Percentiles rank a stretch among this genome's conserved stretches.
Evolutionary conservation across 2,329 filamentous ascomycete genomes (phyloP).

Genomic region (Diaporthe humulicola): DNA sequence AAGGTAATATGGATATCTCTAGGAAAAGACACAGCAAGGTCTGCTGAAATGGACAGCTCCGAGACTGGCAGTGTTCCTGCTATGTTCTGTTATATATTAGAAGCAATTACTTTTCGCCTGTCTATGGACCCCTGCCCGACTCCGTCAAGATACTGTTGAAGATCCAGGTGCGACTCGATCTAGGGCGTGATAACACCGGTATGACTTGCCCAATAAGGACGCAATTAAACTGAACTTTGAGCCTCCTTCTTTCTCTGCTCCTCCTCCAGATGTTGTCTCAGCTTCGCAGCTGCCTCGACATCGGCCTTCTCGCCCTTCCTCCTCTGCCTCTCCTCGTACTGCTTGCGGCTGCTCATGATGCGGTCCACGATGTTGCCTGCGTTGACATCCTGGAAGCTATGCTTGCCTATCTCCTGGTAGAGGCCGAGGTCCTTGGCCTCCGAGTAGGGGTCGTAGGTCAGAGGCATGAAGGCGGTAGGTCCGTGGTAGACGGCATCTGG

Average conservation of each 20-base stretch:
- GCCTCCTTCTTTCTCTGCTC: constrained; percentile 66
- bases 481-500: constrained; percentile 93
- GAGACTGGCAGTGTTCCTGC: background rate
- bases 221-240: constrained; percentile 30
- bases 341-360: constrained; percentile 86
- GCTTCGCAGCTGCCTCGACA: constrained; percentile 75
- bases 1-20: background rate
- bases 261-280: constrained; percentile 73
- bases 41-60: background rate
- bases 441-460: constrained; percentile 84
- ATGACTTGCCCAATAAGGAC: too few species aligned
- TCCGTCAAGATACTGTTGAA: constrained; percentile 5
- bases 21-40: background rate
- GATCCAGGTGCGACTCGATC: background rate
- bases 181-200: background rate
- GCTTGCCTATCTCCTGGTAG: constrained; percentile 81
- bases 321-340: constrained; percentile 92
- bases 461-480: constrained; percentile 90
- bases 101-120: background rate
- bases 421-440: constrained; percentile 86
- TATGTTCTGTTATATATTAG: background rate
- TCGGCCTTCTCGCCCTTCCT: constrained; percentile 90
- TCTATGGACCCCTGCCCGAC: constrained; percentile 14
- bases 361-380: constrained; percentile 83
- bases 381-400: constrained; percentile 83